These are phyloP conservation scores for Tricholoma matsutake DNA, from an alignment of 768 basidiomycete species.

Conservation along the genomic window DNA sequence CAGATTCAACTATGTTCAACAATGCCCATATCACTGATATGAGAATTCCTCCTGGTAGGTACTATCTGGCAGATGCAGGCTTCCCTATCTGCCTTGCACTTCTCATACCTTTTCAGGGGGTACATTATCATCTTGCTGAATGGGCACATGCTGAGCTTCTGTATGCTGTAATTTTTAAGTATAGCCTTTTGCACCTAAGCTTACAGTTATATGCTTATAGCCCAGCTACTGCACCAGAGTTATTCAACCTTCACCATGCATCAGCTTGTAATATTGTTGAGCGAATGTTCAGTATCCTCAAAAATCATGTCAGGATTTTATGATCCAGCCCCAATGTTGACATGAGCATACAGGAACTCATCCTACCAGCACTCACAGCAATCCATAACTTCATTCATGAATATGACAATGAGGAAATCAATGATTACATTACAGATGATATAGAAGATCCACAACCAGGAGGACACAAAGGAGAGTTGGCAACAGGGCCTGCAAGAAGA, in stretches of 20 bases:
- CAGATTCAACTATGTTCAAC: no score
- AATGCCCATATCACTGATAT: no score
- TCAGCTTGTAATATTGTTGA: no score
- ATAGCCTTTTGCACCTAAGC: not conserved
- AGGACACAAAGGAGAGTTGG: no score
- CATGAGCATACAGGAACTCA: not conserved
- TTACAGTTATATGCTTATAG: not conserved
- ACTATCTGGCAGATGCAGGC: constrained; percentile 33
- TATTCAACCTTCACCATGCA: no score
- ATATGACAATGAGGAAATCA: not conserved
- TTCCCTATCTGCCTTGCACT: constrained; percentile 33
- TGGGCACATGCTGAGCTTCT: constrained; percentile 5
- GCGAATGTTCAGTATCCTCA: not conserved
- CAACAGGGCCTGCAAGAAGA: no score
- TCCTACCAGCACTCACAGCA: not conserved
- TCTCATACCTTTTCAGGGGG: constrained; percentile 34
- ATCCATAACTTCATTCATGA: not conserved
- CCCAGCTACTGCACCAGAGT: not conserved
- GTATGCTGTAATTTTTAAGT: constrained; percentile 8
- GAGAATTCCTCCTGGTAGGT: constrained; percentile 26
- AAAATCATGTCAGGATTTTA: not conserved
- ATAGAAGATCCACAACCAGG: no score
- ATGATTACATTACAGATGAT: not conserved
- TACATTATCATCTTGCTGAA: constrained; percentile 34
- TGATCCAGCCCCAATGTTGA: not conserved